Evolutionary conservation across 768 basidiomycete species (phyloP).

Genomic region (Calocybe cyanea): DNA sequence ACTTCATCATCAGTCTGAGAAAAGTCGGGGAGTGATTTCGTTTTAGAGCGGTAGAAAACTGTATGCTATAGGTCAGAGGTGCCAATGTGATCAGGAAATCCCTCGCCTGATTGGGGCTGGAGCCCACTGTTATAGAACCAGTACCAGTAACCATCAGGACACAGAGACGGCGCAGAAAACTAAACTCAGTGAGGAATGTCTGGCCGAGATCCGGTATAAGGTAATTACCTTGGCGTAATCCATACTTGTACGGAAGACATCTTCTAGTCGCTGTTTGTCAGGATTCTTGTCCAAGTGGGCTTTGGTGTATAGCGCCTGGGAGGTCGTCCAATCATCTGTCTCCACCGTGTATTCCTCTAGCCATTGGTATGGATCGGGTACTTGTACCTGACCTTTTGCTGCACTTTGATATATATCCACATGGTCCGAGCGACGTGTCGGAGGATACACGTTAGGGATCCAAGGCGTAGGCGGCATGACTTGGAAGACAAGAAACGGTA

Average conservation of each 20-base stretch:
- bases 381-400: conserved; percentile 53
- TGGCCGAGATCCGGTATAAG: not conserved
- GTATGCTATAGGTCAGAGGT: not conserved
- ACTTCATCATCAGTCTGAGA: conserved; percentile 37
- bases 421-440: conserved; percentile 61
- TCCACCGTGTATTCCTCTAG: conserved; percentile 62
- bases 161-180: conserved; percentile 61
- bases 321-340: conserved; percentile 60
- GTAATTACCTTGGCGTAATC: conserved; percentile 47
- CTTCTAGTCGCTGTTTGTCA: conserved; percentile 55
- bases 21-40: conserved; percentile 50
- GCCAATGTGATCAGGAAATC: conserved; percentile 12
- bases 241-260: conserved; percentile 45
- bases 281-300: conserved; percentile 59
- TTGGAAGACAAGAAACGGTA: conserved; percentile 20
- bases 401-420: conserved; percentile 68
- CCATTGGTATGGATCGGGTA: conserved; percentile 75
- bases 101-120: conserved; percentile 56
- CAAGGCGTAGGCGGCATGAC: conserved; percentile 44
- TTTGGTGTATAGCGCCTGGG: conserved; percentile 57
- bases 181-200: conserved; percentile 19
- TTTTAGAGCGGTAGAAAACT: conserved; percentile 64
- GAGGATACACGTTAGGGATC: conserved; percentile 58
- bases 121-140: conserved; percentile 80
- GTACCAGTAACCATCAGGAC: conserved; percentile 72